Percentiles rank a stretch among this genome's conserved stretches.
Conservation (phyloP, 306 rosid species). For the Mimosa bimucronata region DNA sequence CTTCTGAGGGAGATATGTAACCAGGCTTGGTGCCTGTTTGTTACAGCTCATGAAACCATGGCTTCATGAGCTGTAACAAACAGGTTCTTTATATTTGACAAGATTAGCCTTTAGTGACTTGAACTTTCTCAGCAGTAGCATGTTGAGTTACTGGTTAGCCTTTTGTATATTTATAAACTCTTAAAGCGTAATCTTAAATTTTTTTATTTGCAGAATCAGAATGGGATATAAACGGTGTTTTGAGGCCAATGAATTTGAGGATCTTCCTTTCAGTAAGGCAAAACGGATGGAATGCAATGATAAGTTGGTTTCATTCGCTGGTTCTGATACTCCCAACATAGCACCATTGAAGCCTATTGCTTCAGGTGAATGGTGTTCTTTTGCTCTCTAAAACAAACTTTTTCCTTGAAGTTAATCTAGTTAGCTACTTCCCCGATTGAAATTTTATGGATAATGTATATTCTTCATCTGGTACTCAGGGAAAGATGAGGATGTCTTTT, state of each 20-base stretch:
- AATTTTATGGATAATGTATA: slow-evolving; percentile 6
- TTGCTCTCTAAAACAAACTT: neutral
- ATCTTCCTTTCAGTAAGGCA: slow-evolving; percentile 50
- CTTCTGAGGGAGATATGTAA: neutral
- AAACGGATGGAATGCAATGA: slow-evolving; percentile 44
- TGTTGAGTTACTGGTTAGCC: neutral
- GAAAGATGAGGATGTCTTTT: slow-evolving; percentile 43
- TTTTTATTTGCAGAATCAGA: slow-evolving; percentile 34
- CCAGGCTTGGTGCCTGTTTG: too few relatives aligned
- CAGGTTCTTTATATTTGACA: neutral
- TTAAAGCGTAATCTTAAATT: neutral
- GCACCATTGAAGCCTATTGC: slow-evolving; percentile 28
- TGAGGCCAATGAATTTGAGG: slow-evolving; percentile 49
- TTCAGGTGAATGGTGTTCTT: slow-evolving; percentile 45
- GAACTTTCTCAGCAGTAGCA: neutral
- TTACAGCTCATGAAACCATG: too few relatives aligned
- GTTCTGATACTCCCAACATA: slow-evolving; percentile 39
- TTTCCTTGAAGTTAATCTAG: neutral
- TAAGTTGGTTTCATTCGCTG: slow-evolving; percentile 35
- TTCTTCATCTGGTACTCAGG: slow-evolving; percentile 37
- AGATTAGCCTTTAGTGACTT: neutral
- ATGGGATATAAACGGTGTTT: slow-evolving; percentile 67
- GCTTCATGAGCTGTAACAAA: too few relatives aligned
- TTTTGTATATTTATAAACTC: neutral
- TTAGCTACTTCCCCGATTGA: slow-evolving; percentile 12